A percentile compares a stretch with the other conserved stretches of the same genome.
phyloP scores from a whole-genome alignment of 2,329 filamentous ascomycete species.

The Xylaria sp. region DNA sequence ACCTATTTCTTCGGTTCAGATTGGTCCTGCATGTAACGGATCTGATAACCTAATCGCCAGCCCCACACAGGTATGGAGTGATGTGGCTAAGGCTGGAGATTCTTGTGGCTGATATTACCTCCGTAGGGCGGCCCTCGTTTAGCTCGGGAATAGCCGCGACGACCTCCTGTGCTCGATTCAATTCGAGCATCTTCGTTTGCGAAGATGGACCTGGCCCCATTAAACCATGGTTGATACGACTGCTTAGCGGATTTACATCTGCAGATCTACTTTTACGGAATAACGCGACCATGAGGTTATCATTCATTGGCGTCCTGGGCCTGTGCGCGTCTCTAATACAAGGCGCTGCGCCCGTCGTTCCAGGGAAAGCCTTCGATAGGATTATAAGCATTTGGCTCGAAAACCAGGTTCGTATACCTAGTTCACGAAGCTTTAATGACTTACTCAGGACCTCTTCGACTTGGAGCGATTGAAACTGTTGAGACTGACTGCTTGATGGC shows the following conservation, averaged over 20 bases:
- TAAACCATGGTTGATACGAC: background rate
- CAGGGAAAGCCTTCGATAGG: slow-evolving; percentile 44
- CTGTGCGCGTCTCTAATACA: slow-evolving; percentile 16
- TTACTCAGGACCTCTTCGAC: background rate
- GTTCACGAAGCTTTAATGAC: background rate
- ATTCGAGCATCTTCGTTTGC: too few species aligned
- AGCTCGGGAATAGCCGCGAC: background rate
- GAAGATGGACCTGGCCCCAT: too few species aligned
- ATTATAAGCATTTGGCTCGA: slow-evolving; percentile 50
- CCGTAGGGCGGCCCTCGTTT: background rate
- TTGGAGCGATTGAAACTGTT: background rate
- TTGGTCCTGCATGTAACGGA: too few species aligned
- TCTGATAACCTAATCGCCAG: too few species aligned
- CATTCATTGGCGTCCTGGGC: slow-evolving; percentile 21
- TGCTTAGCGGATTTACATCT: slow-evolving; percentile 5
- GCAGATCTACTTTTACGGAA: slow-evolving; percentile 7
- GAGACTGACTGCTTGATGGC: background rate
- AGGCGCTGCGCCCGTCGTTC: slow-evolving; percentile 31
- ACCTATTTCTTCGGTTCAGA: too few species aligned
- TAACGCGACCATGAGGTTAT: slow-evolving; percentile 18
- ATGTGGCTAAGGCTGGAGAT: background rate
- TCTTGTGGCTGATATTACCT: background rate
- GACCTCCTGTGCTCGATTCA: background rate
- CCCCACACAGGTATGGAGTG: background rate
- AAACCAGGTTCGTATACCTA: slow-evolving; percentile 41